Evolutionary conservation across 768 basidiomycete genomes (phyloP).

Genomic region (Boletus coccyginus): DNA sequence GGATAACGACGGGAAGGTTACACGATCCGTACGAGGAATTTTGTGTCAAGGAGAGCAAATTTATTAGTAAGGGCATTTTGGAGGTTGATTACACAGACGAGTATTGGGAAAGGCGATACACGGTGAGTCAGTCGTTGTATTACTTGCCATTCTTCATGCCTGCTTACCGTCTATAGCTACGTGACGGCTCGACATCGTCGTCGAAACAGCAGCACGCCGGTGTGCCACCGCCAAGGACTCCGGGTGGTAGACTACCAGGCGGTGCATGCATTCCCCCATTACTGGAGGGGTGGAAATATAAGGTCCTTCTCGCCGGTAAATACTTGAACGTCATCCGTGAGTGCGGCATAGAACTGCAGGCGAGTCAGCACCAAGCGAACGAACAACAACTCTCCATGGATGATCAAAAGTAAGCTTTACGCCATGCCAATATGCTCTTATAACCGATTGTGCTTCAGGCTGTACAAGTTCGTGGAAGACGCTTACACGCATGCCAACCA

Average conservation of each 20-base stretch:
- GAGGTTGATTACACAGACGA: conserved; percentile 98
- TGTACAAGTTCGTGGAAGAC: conserved; percentile 87
- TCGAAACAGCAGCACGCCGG: conserved; percentile 72
- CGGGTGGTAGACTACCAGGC: conserved; percentile 77
- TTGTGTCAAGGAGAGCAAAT: conserved; percentile 90
- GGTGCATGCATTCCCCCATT: conserved; percentile 93
- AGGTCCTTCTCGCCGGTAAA: conserved; percentile 94
- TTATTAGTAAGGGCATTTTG: conserved; percentile 85
- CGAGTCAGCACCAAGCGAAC: conserved; percentile 43
- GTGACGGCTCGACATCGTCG: conserved; percentile 69
- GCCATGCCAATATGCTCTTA: not conserved
- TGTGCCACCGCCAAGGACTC: conserved; percentile 66
- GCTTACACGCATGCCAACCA: conserved; percentile 94
- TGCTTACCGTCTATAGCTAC: conserved; percentile 41
- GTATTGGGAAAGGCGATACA: conserved; percentile 97
- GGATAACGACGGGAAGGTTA: conserved; percentile 85
- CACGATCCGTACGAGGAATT: conserved; percentile 93
- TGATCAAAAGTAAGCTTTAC: conserved; percentile 62
- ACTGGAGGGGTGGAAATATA: conserved; percentile 96
- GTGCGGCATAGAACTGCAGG: conserved; percentile 82
- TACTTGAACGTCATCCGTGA: conserved; percentile 97
- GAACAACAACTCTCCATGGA: conserved; percentile 69
- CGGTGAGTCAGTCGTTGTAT: conserved; percentile 47
- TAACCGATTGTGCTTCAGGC: conserved; percentile 42
- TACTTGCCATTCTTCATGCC: conserved; percentile 1